Percentiles rank a stretch among this genome's conserved stretches.
Conservation (phyloP, 2,329 filamentous ascomycete genomes). For the Penicillium janthinellum region DNA sequence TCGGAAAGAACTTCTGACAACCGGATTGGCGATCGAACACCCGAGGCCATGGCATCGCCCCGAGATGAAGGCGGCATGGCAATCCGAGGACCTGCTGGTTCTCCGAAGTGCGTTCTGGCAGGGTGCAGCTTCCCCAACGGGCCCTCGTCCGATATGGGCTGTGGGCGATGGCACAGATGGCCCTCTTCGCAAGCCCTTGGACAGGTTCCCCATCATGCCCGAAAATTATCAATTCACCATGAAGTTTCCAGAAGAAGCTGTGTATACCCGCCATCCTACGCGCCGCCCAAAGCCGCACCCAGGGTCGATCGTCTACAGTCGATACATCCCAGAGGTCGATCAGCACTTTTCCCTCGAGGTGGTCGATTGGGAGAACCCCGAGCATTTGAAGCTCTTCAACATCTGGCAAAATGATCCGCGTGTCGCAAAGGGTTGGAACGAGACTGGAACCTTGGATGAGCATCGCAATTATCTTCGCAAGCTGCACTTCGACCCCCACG, state of each 20-base stretch:
- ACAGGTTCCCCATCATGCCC: constrained; percentile 34
- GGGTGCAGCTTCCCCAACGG: constrained; percentile 68
- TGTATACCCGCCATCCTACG: constrained; percentile 69
- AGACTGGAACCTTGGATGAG: constrained; percentile 73
- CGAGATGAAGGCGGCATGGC: constrained; percentile 23
- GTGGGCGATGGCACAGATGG: constrained; percentile 46
- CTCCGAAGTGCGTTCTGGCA: constrained; percentile 67
- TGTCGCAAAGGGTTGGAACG: constrained; percentile 78
- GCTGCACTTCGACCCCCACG: constrained; percentile 71
- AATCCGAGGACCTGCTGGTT: constrained; percentile 47
- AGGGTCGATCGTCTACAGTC: constrained; percentile 72
- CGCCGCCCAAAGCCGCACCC: constrained; percentile 71
- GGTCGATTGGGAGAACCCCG: constrained; percentile 64
- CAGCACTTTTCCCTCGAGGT: constrained; percentile 79
- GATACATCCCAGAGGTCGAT: constrained; percentile 73
- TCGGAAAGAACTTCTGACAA: constrained; percentile 43
- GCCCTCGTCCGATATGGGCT: constrained; percentile 64
- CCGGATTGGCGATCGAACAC: constrained; percentile 31
- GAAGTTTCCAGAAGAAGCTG: constrained; percentile 49
- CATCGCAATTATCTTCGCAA: constrained; percentile 71
- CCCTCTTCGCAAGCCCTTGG: constrained; percentile 26
- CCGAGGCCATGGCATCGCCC: constrained; percentile 22
- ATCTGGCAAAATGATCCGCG: constrained; percentile 82
- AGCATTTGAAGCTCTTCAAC: constrained; percentile 72
- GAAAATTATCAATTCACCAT: constrained; percentile 50